phyloP scores from a whole-genome alignment of 345 rosid species.

The Litchi chinensis region DNA sequence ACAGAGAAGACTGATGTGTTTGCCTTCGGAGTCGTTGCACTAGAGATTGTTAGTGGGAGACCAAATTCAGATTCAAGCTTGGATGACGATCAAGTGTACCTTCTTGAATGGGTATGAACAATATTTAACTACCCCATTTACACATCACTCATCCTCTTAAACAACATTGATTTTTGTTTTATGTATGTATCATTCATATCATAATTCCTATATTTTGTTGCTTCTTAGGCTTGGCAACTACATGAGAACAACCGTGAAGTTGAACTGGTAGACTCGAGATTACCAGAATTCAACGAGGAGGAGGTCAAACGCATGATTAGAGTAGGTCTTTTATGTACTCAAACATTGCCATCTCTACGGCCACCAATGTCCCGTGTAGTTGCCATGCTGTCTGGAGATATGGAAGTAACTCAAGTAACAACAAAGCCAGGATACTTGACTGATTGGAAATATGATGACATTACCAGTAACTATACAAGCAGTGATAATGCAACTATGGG shows the following conservation, averaged over 20 bases:
- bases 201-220: not conserved
- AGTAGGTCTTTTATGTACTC: constrained; percentile 65
- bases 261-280: constrained; percentile 45
- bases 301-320: constrained; percentile 50
- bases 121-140: not conserved
- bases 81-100: constrained; percentile 32
- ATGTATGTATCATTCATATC: no score
- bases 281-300: constrained; percentile 40
- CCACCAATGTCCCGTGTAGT: constrained; percentile 69
- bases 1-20: constrained; percentile 47
- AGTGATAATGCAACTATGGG: constrained; percentile 20
- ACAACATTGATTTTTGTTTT: not conserved
- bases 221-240: constrained; percentile 26
- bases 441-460: constrained; percentile 56
- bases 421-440: constrained; percentile 35
- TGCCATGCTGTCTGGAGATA: constrained; percentile 69
- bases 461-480: constrained; percentile 33
- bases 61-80: constrained; percentile 39
- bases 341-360: constrained; percentile 48
- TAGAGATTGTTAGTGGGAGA: constrained; percentile 26
- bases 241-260: constrained; percentile 34
- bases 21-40: constrained; percentile 4
- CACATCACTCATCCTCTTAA: not conserved
- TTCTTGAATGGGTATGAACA: constrained; percentile 54
- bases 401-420: constrained; percentile 42